These are phyloP conservation scores for Bromus sterilis DNA, from an alignment of 176 grass and related monocot species.

Conservation along the genomic window DNA sequence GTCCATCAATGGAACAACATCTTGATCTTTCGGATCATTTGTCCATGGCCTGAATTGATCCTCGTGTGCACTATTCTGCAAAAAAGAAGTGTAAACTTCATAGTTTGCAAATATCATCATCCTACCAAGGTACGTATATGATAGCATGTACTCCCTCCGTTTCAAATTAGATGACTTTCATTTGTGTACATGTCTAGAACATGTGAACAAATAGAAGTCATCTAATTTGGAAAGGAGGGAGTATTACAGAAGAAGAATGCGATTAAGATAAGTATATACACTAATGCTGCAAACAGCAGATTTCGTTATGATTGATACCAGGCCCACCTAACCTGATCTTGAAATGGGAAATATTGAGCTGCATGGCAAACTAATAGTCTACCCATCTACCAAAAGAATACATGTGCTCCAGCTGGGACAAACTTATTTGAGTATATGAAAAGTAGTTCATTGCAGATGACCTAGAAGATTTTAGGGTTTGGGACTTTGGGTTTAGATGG, in stretches of 20 bases:
- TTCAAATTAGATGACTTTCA: too few species aligned
- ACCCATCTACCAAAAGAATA: neutral
- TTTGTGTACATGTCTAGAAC: too few species aligned
- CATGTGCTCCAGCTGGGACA: neutral
- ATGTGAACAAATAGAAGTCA: too few species aligned
- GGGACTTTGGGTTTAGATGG: neutral
- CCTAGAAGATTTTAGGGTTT: neutral
- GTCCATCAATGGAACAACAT: conserved; percentile 30
- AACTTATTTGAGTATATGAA: neutral
- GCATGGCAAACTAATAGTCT: neutral
- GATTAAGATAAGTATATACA: neutral
- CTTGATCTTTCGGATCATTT: conserved; percentile 22
- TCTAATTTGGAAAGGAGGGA: too few species aligned
- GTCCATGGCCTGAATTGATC: conserved; percentile 58
- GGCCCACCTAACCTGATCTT: neutral
- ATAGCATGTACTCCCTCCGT: neutral
- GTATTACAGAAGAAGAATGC: neutral
- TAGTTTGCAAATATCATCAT: neutral
- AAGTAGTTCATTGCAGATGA: neutral
- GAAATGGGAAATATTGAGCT: neutral
- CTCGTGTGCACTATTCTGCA: conserved; percentile 61
- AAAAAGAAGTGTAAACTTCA: conserved; percentile 20
- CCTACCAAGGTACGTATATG: conserved; percentile 3
- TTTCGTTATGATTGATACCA: neutral
- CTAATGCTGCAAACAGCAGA: neutral